Percentiles rank a stretch among this genome's conserved stretches.
phyloP scores from a whole-genome alignment of 2,329 filamentous ascomycete species.

The Pseudogymnoascus sp. region DNA sequence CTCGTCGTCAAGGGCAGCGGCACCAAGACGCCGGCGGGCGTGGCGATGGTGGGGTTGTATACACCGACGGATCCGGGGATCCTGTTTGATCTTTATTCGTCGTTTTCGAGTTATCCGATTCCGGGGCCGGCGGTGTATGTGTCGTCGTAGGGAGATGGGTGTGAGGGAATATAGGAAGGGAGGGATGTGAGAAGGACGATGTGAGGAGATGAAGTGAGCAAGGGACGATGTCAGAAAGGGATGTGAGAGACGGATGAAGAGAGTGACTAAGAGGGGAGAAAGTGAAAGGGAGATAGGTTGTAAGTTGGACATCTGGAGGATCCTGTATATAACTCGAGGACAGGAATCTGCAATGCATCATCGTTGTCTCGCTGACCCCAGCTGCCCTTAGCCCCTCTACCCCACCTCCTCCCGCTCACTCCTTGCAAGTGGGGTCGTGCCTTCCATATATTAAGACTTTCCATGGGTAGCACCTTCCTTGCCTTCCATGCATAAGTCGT shows the following conservation, averaged over 20 bases:
- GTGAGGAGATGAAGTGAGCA: background rate
- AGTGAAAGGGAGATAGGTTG: background rate
- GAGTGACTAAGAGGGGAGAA: background rate
- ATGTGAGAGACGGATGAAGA: background rate
- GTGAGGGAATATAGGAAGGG: background rate
- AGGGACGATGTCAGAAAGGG: background rate
- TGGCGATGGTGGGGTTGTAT: slow-evolving; percentile 26
- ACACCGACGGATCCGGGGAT: slow-evolving; percentile 31
- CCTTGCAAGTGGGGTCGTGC: background rate
- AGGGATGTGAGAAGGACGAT: background rate
- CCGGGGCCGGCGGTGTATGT: slow-evolving; percentile 32
- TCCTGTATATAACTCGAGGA: background rate
- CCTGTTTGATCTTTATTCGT: slow-evolving; percentile 33
- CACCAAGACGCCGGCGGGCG: slow-evolving; percentile 15
- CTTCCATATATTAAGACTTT: background rate
- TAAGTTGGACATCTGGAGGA: background rate
- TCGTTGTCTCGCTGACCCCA: background rate
- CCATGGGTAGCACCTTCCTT: background rate
- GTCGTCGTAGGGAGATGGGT: background rate
- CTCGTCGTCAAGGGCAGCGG: slow-evolving; percentile 29
- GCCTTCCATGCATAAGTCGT: background rate
- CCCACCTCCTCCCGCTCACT: background rate
- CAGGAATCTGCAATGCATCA: background rate
- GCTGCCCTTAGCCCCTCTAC: background rate
- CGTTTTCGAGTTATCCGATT: slow-evolving; percentile 29